Evolutionary conservation across 208 protist genomes (phyloP).

Genomic region (Leishmania lainsoni): DNA sequence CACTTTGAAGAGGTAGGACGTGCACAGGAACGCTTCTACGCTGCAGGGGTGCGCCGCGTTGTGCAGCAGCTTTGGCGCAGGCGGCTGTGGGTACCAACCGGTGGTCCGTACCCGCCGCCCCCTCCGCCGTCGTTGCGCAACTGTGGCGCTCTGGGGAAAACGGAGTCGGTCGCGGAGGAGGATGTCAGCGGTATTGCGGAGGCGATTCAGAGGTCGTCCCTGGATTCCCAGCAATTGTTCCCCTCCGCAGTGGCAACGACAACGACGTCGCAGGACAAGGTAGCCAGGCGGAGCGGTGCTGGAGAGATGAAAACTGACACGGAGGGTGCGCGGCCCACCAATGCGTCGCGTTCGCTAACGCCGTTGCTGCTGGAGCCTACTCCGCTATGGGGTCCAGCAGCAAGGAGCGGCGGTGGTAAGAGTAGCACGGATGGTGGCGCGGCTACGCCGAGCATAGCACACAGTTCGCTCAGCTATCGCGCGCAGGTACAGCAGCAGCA

Average conservation of each 20-base stretch:
- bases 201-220: slow-evolving; percentile 1
- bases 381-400: slow-evolving; percentile 17
- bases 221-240: not conserved
- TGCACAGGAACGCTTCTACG: slow-evolving; percentile 40
- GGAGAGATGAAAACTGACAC: not conserved
- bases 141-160: not conserved
- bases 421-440: not conserved
- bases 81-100: slow-evolving; percentile 16
- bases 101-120: not conserved
- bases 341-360: not conserved
- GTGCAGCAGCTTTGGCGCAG: slow-evolving; percentile 17
- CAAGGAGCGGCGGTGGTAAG: not conserved
- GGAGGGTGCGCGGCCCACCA: slow-evolving; percentile 6
- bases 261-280: not conserved
- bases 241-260: not conserved
- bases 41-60: slow-evolving; percentile 20
- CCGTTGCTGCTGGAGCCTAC: slow-evolving; percentile 32
- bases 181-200: not conserved
- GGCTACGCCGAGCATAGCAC: not conserved
- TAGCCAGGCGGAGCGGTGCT: not conserved
- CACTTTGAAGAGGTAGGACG: slow-evolving; percentile 41
- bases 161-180: slow-evolving; percentile 16
- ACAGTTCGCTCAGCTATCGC: not conserved
- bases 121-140: not conserved
- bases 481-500: slow-evolving; percentile 10